phyloP scores from a whole-genome alignment of 257 asterid genomes.

The Fraxinus americana region DNA sequence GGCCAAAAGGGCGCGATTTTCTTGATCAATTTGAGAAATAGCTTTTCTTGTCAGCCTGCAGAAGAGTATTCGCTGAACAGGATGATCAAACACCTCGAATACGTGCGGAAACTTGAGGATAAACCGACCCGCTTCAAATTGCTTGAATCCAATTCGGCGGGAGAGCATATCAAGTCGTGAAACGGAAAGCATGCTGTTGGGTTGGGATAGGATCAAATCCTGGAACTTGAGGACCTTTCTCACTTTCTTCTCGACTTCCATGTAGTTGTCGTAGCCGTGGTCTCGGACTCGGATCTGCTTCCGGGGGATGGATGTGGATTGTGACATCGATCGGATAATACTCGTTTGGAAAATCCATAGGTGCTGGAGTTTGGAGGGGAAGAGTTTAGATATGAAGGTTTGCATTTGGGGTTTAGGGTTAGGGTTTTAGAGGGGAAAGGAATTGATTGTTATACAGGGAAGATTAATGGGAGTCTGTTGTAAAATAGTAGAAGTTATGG shows the following conservation, averaged over 20 bases:
- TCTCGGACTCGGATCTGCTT: slow-evolving; percentile 52
- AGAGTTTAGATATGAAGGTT: neutral
- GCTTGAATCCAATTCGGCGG: slow-evolving; percentile 46
- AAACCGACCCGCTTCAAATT: slow-evolving; percentile 42
- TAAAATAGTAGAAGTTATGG: neutral
- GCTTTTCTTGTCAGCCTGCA: slow-evolving; percentile 45
- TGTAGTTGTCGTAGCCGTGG: slow-evolving; percentile 47
- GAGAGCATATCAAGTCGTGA: slow-evolving; percentile 42
- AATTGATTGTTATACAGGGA: neutral
- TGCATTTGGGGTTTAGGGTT: neutral
- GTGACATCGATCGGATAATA: slow-evolving; percentile 34
- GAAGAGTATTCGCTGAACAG: slow-evolving; percentile 51
- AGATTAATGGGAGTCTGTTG: too few species aligned
- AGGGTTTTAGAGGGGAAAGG: neutral
- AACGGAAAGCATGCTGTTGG: slow-evolving; percentile 38
- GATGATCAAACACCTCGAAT: slow-evolving; percentile 54
- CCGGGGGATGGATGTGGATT: slow-evolving; percentile 53
- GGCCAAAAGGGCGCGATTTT: slow-evolving; percentile 39
- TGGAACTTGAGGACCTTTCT: slow-evolving; percentile 49
- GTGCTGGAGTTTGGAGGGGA: neutral
- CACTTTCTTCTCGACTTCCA: slow-evolving; percentile 52
- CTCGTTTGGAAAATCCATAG: neutral
- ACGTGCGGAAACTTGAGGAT: slow-evolving; percentile 52
- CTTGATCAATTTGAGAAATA: slow-evolving; percentile 41
- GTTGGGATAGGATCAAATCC: slow-evolving; percentile 41